Base-by-base conservation (phyloP, 495 filamentous ascomycete genomes). In the Penicillium diatomitis region DNA sequence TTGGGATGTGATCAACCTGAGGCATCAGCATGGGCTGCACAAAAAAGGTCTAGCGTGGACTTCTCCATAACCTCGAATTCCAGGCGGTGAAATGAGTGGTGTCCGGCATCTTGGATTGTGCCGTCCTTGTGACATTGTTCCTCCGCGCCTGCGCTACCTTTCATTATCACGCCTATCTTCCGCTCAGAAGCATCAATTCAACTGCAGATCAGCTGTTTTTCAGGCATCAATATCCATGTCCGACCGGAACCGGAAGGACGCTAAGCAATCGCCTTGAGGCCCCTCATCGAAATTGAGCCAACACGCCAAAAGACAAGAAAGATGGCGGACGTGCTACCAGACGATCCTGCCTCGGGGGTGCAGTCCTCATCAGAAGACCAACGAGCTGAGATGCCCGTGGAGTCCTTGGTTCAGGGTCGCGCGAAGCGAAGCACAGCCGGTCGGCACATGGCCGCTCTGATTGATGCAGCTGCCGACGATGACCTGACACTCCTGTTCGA, bases 351-450 rank as follows among this genome's bases (percentile, higher is more conserved):
- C 9, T 56, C 66, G 11, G 61, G 55, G 28, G 41, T 51, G 7
- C 62, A 61, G 40, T 63, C 65, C 32, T 65, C 63, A 4, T 61
- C 69, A 32, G 63, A 67, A 36, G 70, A 71, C 11, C 66, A 67
- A 33, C 47, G 46, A 27, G 43, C 20, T 27, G 69, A 66, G 36
- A 52, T 56, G n/a, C 56, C 58, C 2, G 70, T 88, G 44, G 86
- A 94, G 67, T 84, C 85, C 60, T 76, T 96, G 57, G 82, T 86
- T 42, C 81, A 82, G 35, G 83, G 86, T 40, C 83, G 91, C 54
- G 77, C 77, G 47, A 87, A 84, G 64, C 87, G 91, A 61, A 83
- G 82, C 32, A 96, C 88, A 0, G 91, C 91, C 12, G 91, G 91
- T 41, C 89, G 84, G 52, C 80, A 88, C 53, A 83, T 96, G 76